Evolutionary conservation across 1,284 basidiomycete genomes (phyloP).

Genomic region (Sparassis latifolia): DNA sequence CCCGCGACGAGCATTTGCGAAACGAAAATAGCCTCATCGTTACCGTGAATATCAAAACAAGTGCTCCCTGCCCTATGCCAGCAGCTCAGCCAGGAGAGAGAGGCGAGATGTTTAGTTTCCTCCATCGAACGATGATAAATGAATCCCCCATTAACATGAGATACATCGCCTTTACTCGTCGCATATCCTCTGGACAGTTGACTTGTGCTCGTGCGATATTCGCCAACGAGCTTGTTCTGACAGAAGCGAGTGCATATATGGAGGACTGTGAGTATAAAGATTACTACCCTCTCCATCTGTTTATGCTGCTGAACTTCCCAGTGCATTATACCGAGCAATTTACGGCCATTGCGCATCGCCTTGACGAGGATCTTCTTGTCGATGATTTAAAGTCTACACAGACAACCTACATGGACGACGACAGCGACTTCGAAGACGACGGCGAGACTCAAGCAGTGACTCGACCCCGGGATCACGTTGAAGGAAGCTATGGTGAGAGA

Average conservation of each 20-base stretch:
- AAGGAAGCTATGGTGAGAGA: not conserved
- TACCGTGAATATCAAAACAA: not conserved
- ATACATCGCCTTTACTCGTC: not conserved
- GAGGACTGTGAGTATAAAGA: not conserved
- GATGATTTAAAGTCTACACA: not conserved
- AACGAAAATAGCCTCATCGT: not conserved
- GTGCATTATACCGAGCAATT: not conserved
- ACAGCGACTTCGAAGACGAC: not conserved
- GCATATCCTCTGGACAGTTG: not conserved
- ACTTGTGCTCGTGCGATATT: not conserved
- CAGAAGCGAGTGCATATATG: not conserved
- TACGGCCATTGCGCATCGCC: not conserved
- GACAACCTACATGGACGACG: not conserved
- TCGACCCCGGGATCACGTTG: not conserved
- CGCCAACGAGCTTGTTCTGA: not conserved
- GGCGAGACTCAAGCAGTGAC: not conserved
- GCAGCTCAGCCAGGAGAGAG: not conserved
- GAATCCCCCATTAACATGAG: not conserved
- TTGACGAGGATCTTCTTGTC: not conserved
- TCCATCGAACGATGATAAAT: not conserved
- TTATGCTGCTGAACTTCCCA: not conserved
- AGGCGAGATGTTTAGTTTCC: not conserved
- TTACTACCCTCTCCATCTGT: not conserved
- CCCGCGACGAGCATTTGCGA: not conserved
- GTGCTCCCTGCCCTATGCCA: not conserved